phyloP scores from a whole-genome alignment of 257 asterid species.

The Mitragyna speciosa region DNA sequence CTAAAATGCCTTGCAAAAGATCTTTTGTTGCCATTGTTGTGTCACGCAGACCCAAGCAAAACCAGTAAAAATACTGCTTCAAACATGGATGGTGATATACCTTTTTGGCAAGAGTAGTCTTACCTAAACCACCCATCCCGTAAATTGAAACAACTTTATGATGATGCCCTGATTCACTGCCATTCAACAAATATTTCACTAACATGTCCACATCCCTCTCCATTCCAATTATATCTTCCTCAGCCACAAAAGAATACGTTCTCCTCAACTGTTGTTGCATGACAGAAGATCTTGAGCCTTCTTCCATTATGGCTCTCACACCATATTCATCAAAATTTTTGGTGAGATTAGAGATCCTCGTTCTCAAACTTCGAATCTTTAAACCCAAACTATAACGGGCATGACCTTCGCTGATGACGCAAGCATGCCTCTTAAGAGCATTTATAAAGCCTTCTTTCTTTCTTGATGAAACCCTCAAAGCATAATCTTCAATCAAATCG shows the following conservation, averaged over 20 bases:
- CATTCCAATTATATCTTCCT: not conserved
- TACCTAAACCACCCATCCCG: not conserved
- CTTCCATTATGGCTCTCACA: not conserved
- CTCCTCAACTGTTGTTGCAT: slow-evolving; percentile 10
- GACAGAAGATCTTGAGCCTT: not conserved
- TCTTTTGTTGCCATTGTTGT: slow-evolving; percentile 10
- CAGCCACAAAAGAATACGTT: not conserved
- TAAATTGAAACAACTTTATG: not conserved
- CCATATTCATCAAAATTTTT: slow-evolving; percentile 2
- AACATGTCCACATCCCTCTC: not conserved
- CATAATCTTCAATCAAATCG: slow-evolving; percentile 8
- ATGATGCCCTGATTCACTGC: not conserved
- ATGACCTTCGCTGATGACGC: not conserved
- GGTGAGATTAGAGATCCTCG: not conserved
- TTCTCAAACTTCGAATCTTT: not conserved
- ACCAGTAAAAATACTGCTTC: not conserved
- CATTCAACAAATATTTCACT: not conserved
- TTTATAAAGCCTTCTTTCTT: not conserved
- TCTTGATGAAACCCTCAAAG: not conserved
- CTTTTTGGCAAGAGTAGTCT: slow-evolving; percentile 20
- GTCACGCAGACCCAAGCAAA: slow-evolving; percentile 19
- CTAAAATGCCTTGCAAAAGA: not conserved
- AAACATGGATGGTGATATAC: slow-evolving; percentile 14
- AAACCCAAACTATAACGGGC: not conserved
- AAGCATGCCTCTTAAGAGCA: not conserved